Percentiles rank a stretch among this genome's conserved stretches.
Evolutionary conservation across 768 basidiomycete species (phyloP).

Genomic region (Russula sp.): DNA sequence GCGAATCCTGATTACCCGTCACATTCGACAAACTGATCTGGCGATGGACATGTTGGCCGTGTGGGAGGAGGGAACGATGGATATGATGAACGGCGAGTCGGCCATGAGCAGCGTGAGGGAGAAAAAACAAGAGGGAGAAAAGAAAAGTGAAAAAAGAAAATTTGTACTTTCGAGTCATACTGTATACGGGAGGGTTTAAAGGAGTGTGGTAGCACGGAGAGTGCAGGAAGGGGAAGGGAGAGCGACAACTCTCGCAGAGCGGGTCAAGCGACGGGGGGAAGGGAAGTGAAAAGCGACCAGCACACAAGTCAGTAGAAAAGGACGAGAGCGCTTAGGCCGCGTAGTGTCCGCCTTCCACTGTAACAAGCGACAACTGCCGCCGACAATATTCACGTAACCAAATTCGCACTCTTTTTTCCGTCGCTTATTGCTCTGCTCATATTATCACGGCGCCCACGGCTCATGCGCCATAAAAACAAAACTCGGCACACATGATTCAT

Average conservation of each 20-base stretch:
- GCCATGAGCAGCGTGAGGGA: slow-evolving; percentile 12
- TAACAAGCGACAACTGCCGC: neutral
- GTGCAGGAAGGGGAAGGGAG: slow-evolving; percentile 11
- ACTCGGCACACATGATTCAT: neutral
- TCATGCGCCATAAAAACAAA: neutral
- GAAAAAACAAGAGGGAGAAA: slow-evolving; percentile 11
- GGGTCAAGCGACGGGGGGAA: neutral
- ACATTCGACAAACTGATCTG: neutral
- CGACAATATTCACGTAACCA: neutral
- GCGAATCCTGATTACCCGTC: neutral
- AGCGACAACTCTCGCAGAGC: neutral
- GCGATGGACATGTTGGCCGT: neutral
- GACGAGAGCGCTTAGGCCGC: neutral
- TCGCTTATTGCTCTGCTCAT: neutral
- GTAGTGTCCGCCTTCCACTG: too few relatives aligned
- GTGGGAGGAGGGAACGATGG: slow-evolving; percentile 9
- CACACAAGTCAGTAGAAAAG: neutral
- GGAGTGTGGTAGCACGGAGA: slow-evolving; percentile 24
- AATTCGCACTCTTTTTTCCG: neutral
- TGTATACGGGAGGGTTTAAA: slow-evolving; percentile 2
- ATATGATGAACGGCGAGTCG: slow-evolving; percentile 2
- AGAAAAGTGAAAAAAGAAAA: slow-evolving; percentile 14
- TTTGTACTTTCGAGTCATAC: slow-evolving; percentile 7
- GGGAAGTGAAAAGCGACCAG: neutral
- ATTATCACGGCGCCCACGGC: neutral